Evolutionary conservation across 129 eudicot genomes (phyloP).

Genomic region (Glebionis coronaria): DNA sequence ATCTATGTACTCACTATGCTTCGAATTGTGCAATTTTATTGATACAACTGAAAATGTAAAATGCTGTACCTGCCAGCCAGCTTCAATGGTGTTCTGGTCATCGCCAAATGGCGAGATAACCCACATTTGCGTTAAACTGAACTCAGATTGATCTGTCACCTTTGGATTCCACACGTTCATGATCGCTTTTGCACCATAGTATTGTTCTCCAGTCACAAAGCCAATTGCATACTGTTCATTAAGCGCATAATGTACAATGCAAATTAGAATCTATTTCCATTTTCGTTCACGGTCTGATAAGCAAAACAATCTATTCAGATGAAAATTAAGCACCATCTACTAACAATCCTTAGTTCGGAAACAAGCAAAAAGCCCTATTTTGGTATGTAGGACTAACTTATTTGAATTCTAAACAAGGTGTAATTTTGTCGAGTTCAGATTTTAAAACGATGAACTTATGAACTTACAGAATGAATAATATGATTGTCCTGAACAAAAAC

Average conservation of each 20-base stretch:
- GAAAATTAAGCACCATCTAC: too few relatives aligned
- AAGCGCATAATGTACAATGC: not conserved
- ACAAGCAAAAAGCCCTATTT: too few relatives aligned
- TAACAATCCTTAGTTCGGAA: too few relatives aligned
- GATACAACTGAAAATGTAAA: not conserved
- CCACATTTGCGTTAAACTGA: constrained; percentile 85
- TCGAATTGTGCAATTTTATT: not conserved
- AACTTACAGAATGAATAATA: too few relatives aligned
- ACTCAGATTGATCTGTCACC: constrained; percentile 57
- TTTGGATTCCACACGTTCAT: constrained; percentile 79
- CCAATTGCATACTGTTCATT: constrained; percentile 73
- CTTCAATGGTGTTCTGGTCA: constrained; percentile 88
- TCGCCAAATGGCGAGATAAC: constrained; percentile 68
- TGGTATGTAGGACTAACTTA: too few relatives aligned
- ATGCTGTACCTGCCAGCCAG: constrained; percentile 79
- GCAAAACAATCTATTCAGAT: too few relatives aligned
- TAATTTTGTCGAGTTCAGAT: too few relatives aligned
- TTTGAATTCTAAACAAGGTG: too few relatives aligned
- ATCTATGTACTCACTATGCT: not conserved
- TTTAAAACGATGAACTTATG: too few relatives aligned
- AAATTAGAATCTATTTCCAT: not conserved
- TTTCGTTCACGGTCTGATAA: too few relatives aligned
- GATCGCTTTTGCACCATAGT: constrained; percentile 87
- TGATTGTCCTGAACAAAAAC: too few relatives aligned
- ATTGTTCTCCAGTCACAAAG: constrained; percentile 63